Evolutionary conservation across 2,329 filamentous ascomycete species (phyloP).

Genomic region (Colletotrichum endophyticum): DNA sequence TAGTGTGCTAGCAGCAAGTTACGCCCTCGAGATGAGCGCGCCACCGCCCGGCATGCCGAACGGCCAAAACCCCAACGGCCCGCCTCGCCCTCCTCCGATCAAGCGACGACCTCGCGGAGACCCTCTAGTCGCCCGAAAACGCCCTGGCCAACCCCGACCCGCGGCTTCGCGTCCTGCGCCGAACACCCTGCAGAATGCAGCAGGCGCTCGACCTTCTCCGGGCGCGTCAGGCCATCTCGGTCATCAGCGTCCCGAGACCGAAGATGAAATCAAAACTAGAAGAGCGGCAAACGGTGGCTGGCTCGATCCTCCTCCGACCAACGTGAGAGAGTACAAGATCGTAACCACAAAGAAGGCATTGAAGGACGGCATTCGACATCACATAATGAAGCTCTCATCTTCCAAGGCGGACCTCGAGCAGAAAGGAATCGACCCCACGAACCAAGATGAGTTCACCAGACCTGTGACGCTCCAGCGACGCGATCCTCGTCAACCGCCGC

Average conservation of each 20-base stretch:
- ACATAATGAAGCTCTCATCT: constrained; percentile 81
- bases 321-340: constrained; percentile 56
- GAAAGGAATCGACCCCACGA: constrained; percentile 70
- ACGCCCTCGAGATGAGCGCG: constrained; percentile 46
- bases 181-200: constrained; percentile 25
- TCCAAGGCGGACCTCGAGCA: constrained; percentile 51
- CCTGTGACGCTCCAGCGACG: constrained; percentile 90
- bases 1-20: not conserved
- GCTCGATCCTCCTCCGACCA: constrained; percentile 55
- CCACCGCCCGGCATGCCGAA: constrained; percentile 37
- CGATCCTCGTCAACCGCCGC: constrained; percentile 75
- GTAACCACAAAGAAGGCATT: constrained; percentile 83
- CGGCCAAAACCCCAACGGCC: constrained; percentile 35
- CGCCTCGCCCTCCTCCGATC: constrained; percentile 42
- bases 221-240: constrained; percentile 7
- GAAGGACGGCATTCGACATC: constrained; percentile 80
- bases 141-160: constrained; percentile 37
- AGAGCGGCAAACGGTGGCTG: constrained; percentile 53
- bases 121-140: constrained; percentile 69
- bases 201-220: constrained; percentile 17
- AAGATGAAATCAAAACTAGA: constrained; percentile 29
- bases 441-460: constrained; percentile 81
- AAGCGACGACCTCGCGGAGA: constrained; percentile 57
- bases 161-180: constrained; percentile 28
- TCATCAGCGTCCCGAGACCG: constrained; percentile 21